Evolutionary conservation across 2,329 filamentous ascomycete species (phyloP).

Genomic region (Venturia carpophila): DNA sequence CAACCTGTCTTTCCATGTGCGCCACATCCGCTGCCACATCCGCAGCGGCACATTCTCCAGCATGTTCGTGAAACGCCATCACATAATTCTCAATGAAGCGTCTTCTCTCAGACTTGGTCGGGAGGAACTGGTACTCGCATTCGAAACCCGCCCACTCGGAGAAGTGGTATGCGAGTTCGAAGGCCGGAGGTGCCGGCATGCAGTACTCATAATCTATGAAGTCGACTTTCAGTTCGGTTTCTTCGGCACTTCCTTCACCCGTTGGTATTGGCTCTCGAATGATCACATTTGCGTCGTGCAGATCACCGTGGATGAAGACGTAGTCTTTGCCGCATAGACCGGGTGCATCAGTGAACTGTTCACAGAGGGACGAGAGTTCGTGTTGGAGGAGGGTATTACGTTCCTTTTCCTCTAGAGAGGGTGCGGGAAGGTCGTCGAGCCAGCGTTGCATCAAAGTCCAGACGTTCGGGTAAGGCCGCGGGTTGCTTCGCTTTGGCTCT

Average conservation of each 20-base stretch:
- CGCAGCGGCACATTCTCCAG: constrained; percentile 24
- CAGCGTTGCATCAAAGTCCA: constrained; percentile 97
- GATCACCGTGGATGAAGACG: constrained; percentile 90
- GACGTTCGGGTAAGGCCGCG: constrained; percentile 70
- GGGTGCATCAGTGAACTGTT: constrained; percentile 64
- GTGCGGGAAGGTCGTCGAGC: constrained; percentile 74
- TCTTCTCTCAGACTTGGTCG: constrained; percentile 65
- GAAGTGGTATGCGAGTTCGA: constrained; percentile 96
- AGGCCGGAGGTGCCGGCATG: constrained; percentile 84
- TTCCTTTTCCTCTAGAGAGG: constrained; percentile 58
- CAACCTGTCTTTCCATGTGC: constrained; percentile 69
- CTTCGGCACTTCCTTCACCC: neutral
- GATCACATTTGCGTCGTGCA: constrained; percentile 91
- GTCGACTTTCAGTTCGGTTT: constrained; percentile 42
- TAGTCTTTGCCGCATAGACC: constrained; percentile 71
- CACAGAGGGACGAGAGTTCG: constrained; percentile 64
- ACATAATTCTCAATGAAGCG: constrained; percentile 81
- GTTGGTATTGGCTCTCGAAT: constrained; percentile 48
- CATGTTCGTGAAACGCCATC: constrained; percentile 52
- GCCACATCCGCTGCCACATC: constrained; percentile 47
- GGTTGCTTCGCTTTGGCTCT: constrained; percentile 27
- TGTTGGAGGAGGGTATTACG: constrained; percentile 61
- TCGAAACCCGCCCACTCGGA: constrained; percentile 97
- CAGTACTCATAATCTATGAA: constrained; percentile 99
- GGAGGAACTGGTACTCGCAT: constrained; percentile 79